Conservation (phyloP, 345 rosid genomes). For the Bretschneidera sinensis region DNA sequence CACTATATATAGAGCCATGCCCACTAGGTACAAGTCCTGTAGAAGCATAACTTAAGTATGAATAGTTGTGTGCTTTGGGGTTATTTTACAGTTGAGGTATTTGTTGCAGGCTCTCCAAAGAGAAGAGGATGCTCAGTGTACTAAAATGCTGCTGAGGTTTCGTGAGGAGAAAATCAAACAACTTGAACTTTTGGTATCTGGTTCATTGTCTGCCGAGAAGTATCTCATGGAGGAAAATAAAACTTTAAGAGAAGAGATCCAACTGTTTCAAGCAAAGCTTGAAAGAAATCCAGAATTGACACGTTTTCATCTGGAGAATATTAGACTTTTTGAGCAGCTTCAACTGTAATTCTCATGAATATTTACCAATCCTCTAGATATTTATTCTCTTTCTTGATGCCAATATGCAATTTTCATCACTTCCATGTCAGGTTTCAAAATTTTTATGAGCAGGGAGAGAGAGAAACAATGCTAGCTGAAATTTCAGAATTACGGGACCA, state of each 20-base stretch:
- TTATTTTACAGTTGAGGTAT: slow-evolving; percentile 23
- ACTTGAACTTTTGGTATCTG: slow-evolving; percentile 45
- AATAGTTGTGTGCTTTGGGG: slow-evolving; percentile 1
- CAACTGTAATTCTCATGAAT: slow-evolving; percentile 45
- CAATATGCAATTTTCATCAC: slow-evolving; percentile 10
- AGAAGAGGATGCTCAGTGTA: slow-evolving; percentile 59
- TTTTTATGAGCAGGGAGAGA: slow-evolving; percentile 64
- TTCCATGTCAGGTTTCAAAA: slow-evolving; percentile 55
- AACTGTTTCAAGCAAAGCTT: slow-evolving; percentile 50
- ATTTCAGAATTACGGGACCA: slow-evolving; percentile 65
- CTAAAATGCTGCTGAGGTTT: slow-evolving; percentile 47
- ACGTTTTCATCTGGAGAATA: slow-evolving; percentile 55
- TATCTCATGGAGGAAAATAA: slow-evolving; percentile 58
- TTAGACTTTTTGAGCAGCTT: slow-evolving; percentile 62
- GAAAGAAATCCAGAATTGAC: slow-evolving; percentile 58
- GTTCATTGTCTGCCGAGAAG: slow-evolving; percentile 44
- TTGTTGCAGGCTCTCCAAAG: slow-evolving; percentile 49
- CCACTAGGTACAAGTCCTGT: not conserved
- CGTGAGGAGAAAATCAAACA: slow-evolving; percentile 61
- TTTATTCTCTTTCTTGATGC: not conserved
- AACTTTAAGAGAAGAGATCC: slow-evolving; percentile 53
- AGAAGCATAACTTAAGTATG: too few species aligned
- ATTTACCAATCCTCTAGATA: too few species aligned
- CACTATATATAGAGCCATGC: not conserved
- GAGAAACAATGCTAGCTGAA: slow-evolving; percentile 61